phyloP scores from a whole-genome alignment of 2,329 filamentous ascomycete species.

The Chrysosporium queenslandicum region DNA sequence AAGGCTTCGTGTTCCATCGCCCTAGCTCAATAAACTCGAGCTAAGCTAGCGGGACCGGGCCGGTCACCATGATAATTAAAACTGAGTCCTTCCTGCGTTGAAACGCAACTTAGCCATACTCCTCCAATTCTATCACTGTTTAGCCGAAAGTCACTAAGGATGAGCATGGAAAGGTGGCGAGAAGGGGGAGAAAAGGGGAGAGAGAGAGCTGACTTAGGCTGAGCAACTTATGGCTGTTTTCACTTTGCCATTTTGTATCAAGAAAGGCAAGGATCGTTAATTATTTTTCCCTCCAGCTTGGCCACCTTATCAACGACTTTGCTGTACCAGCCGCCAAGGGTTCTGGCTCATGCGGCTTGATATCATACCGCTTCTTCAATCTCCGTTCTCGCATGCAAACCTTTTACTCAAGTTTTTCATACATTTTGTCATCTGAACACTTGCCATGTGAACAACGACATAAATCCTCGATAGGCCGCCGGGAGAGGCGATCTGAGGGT shows the following conservation, averaged over 20 bases:
- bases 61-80: neutral
- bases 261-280: conserved; percentile 1
- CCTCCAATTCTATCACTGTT: neutral
- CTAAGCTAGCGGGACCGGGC: conserved; percentile 9
- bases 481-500: neutral
- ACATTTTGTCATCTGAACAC: neutral
- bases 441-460: conserved; percentile 8
- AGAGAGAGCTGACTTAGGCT: neutral
- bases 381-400: neutral
- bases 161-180: neutral
- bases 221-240: neutral
- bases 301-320: neutral
- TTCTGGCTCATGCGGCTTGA: conserved; percentile 10
- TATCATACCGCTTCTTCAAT: conserved; percentile 12
- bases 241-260: neutral
- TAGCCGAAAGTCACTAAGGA: neutral
- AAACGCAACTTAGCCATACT: neutral
- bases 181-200: neutral
- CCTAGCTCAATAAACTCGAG: neutral
- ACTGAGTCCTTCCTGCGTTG: neutral
- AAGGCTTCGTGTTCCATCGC: conserved; percentile 1
- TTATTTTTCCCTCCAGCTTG: neutral
- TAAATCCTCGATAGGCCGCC: neutral
- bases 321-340: conserved; percentile 2
- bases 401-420: neutral